A percentile compares a stretch with the other conserved stretches of the same genome.
phyloP scores from a whole-genome alignment of 2,329 filamentous ascomycete genomes.

The Neospermospora avenae region DNA sequence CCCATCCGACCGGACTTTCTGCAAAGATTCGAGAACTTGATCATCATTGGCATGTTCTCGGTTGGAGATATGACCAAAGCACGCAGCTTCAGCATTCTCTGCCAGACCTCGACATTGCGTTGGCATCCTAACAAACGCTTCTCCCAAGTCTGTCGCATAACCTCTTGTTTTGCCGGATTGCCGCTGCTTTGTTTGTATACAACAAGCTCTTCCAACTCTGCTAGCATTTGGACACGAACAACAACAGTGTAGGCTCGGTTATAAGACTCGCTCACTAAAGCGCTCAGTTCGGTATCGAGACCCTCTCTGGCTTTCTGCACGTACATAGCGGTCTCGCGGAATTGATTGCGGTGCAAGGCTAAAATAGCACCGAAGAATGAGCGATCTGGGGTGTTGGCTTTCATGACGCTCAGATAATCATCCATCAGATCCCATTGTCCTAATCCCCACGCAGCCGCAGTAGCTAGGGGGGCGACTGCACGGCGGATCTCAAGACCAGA shows the following conservation, averaged over 20 bases:
- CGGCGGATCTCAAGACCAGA: conserved; percentile 84
- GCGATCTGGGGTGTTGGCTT: conserved; percentile 85
- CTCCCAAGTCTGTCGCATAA: conserved; percentile 94
- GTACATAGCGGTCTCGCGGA: conserved; percentile 82
- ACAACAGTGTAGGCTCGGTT: conserved; percentile 97
- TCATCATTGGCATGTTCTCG: conserved; percentile 99
- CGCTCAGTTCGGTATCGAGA: conserved; percentile 91
- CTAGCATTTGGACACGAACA: conserved; percentile 97
- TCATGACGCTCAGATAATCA: conserved; percentile 93
- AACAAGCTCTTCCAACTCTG: conserved; percentile 96
- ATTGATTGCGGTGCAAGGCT: conserved; percentile 91
- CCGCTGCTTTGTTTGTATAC: conserved; percentile 85
- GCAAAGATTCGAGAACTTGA: conserved; percentile 98
- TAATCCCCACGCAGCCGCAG: conserved; percentile 93
- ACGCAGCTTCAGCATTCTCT: conserved; percentile 92
- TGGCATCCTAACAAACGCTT: conserved; percentile 92
- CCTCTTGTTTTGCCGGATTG: conserved; percentile 81
- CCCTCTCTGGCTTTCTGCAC: conserved; percentile 91
- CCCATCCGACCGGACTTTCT: conserved; percentile 94
- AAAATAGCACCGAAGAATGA: conserved; percentile 98
- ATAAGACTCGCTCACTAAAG: conserved; percentile 96
- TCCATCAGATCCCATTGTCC: conserved; percentile 99
- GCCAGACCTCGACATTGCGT: conserved; percentile 97
- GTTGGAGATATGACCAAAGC: conserved; percentile 86
- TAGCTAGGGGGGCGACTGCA: conserved; percentile 87